phyloP scores from a whole-genome alignment of 768 basidiomycete species.

The Pluteus cervinus region DNA sequence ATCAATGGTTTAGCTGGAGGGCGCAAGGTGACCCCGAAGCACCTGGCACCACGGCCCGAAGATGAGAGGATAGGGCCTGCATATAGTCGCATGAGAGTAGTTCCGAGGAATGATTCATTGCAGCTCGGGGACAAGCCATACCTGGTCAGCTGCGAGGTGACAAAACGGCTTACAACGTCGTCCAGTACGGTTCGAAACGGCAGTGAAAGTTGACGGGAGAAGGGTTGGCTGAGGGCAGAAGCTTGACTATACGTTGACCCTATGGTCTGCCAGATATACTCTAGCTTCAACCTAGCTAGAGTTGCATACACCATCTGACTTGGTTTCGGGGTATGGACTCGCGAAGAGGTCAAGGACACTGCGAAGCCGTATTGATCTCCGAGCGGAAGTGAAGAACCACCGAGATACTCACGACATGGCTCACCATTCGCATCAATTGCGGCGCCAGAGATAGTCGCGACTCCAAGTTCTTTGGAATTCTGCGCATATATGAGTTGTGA shows the following conservation, averaged over 20 bases:
- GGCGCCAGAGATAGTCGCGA: constrained; percentile 50
- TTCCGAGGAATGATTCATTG: too few relatives aligned
- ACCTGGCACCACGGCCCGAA: constrained; percentile 69
- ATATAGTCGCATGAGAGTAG: constrained; percentile 7
- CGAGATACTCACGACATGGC: constrained; percentile 31
- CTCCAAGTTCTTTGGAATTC: constrained; percentile 56
- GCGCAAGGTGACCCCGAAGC: constrained; percentile 12
- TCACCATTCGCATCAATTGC: constrained; percentile 36
- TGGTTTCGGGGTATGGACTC: constrained; percentile 20
- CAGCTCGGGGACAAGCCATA: constrained; percentile 18
- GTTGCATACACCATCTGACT: constrained; percentile 8
- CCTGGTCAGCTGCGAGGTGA: constrained; percentile 55
- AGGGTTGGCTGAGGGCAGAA: constrained; percentile 32
- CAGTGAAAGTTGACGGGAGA: constrained; percentile 47
- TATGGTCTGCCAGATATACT: constrained; percentile 19
- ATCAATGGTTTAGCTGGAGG: constrained; percentile 4
- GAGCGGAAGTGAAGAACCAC: constrained; percentile 8
- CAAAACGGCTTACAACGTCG: constrained; percentile 46
- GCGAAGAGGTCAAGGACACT: constrained; percentile 37
- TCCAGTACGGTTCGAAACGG: constrained; percentile 49
- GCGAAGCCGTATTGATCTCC: constrained; percentile 5
- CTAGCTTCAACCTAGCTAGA: constrained; percentile 16
- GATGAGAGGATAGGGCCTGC: constrained; percentile 70
- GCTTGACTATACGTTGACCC: constrained; percentile 1
- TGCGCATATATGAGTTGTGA: constrained; percentile 19